A percentile compares a stretch with the other conserved stretches of the same genome.
Evolutionary conservation across 768 basidiomycete genomes (phyloP).

Genomic region (Leccinum pellstonianum): DNA sequence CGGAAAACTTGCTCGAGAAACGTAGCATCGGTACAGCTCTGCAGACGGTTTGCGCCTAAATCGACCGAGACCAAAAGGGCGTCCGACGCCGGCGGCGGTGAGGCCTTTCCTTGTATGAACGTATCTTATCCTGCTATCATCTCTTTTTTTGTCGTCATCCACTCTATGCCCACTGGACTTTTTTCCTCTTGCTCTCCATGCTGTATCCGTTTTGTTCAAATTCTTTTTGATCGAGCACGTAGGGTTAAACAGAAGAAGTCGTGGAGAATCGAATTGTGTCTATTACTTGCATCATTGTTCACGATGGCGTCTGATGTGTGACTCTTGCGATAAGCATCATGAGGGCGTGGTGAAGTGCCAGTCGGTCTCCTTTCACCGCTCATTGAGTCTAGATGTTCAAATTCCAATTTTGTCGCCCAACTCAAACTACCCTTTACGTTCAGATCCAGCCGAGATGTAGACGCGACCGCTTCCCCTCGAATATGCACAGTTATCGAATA

Average conservation of each 20-base stretch:
- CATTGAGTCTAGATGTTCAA: no score
- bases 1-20: slow-evolving; percentile 47
- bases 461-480: no score
- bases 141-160: slow-evolving; percentile 5
- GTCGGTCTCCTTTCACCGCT: no score
- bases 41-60: slow-evolving; percentile 43
- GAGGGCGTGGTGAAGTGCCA: no score
- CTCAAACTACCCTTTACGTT: no score
- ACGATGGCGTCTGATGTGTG: no score
- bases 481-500: no score
- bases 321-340: no score
- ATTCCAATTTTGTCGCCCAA: no score
- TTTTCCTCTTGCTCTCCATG: slow-evolving; percentile 20
- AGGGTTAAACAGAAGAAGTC: not conserved
- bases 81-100: slow-evolving; percentile 36
- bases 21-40: slow-evolving; percentile 36
- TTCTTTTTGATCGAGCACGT: not conserved
- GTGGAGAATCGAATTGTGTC: slow-evolving; percentile 7
- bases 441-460: no score
- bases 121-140: not conserved
- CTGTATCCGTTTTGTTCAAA: slow-evolving; percentile 17
- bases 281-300: not conserved
- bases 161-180: slow-evolving; percentile 25
- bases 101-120: slow-evolving; percentile 27
- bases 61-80: slow-evolving; percentile 46